Conservation (phyloP, 2,329 filamentous ascomycete species). For the Colletotrichum magnum region DNA sequence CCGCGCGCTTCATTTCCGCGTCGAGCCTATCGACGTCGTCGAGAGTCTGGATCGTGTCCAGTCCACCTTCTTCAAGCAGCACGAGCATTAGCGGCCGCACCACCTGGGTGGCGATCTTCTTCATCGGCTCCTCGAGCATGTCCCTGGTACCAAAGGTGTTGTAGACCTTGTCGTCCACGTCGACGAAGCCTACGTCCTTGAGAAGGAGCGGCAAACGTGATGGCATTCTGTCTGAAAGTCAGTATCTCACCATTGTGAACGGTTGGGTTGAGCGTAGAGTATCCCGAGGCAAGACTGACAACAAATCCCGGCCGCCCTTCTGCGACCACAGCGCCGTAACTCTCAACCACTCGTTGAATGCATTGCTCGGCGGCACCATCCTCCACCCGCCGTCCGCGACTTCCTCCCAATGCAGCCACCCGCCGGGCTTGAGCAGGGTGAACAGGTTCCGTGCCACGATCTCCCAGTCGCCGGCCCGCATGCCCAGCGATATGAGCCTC, state of each 20-base stretch:
- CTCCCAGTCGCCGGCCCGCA: constrained; percentile 41
- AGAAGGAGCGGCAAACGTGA: constrained; percentile 1
- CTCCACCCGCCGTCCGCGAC: constrained; percentile 7
- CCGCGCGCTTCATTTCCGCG: constrained; percentile 1
- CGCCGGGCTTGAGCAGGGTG: constrained; percentile 36
- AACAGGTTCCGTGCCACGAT: constrained; percentile 25
- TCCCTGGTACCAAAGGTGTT: constrained; percentile 16
- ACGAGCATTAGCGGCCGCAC: constrained; percentile 9
- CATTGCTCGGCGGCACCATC: constrained; percentile 26
- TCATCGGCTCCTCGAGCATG: constrained; percentile 20
- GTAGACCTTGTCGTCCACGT: constrained; percentile 14
- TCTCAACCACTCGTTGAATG: constrained; percentile 25
- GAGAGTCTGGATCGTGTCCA: neutral
- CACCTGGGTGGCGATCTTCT: constrained; percentile 1
- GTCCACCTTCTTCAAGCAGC: constrained; percentile 3
- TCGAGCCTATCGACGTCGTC: constrained; percentile 15
- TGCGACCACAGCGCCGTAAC: neutral
- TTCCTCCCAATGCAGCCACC: constrained; percentile 42
- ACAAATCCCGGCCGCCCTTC: neutral
- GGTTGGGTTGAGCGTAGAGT: too few species aligned
- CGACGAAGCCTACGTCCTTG: constrained; percentile 6
- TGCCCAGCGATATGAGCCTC: constrained; percentile 25
- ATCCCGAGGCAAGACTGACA: neutral
- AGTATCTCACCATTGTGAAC: neutral
- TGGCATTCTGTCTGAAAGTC: constrained; percentile 2